Evolutionary conservation across 2,329 filamentous ascomycete genomes (phyloP).

Genomic region (Pseudocercospora fijiensis): DNA sequence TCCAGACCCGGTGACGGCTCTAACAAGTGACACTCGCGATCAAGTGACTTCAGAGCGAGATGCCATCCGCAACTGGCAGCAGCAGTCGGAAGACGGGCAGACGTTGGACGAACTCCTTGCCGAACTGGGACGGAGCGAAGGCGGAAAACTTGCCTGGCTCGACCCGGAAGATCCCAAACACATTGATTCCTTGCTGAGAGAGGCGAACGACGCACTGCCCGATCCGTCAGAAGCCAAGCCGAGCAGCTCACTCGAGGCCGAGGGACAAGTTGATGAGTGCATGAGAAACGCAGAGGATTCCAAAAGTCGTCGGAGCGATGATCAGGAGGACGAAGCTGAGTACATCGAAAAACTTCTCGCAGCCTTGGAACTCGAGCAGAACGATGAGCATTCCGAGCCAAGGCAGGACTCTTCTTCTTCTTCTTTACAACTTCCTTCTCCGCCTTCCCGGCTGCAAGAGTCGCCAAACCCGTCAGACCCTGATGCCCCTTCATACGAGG

Average conservation of each 20-base stretch:
- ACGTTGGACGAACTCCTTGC: slow-evolving; percentile 49
- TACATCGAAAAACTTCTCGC: slow-evolving; percentile 49
- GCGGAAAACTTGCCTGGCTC: slow-evolving; percentile 38
- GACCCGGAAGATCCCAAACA: slow-evolving; percentile 43
- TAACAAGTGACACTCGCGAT: slow-evolving; percentile 19
- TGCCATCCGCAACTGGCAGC: slow-evolving; percentile 34
- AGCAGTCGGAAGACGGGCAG: slow-evolving; percentile 46
- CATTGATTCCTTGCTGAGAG: slow-evolving; percentile 43
- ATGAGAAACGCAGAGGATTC: slow-evolving; percentile 7
- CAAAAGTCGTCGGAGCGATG: slow-evolving; percentile 24
- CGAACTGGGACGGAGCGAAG: slow-evolving; percentile 42
- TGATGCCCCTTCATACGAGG: slow-evolving; percentile 38
- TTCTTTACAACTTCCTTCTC: slow-evolving; percentile 34
- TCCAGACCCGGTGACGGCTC: slow-evolving; percentile 13
- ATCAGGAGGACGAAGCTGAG: slow-evolving; percentile 40
- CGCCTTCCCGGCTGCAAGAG: slow-evolving; percentile 32
- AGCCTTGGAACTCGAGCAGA: slow-evolving; percentile 47
- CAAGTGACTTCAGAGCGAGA: slow-evolving; percentile 26
- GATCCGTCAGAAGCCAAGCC: slow-evolving; percentile 27
- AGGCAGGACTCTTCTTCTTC: too few relatives aligned
- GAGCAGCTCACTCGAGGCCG: background rate
- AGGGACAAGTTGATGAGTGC: slow-evolving; percentile 7
- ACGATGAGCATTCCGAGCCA: slow-evolving; percentile 19
- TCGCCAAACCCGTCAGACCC: slow-evolving; percentile 10
- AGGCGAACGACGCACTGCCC: slow-evolving; percentile 44